phyloP scores from a whole-genome alignment of 192 early-diverging fungal genomes.

The Umbelopsis sp. region DNA sequence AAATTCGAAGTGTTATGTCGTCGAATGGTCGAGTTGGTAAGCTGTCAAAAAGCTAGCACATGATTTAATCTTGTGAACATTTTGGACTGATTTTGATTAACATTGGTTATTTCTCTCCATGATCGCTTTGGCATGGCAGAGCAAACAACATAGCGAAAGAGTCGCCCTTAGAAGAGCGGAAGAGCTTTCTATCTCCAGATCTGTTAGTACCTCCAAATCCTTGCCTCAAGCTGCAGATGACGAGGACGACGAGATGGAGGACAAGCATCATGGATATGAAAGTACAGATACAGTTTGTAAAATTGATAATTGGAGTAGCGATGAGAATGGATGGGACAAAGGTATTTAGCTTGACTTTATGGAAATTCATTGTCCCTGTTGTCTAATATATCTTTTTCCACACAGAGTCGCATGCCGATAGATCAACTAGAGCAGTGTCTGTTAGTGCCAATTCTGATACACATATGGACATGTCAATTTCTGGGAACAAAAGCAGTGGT shows the following conservation, averaged over 20 bases:
- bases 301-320: constrained; percentile 28
- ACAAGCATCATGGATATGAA: constrained; percentile 13
- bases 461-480: constrained; percentile 7
- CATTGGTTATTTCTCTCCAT: background rate
- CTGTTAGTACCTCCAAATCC: constrained; percentile 13
- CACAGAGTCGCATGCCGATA: constrained; percentile 22
- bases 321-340: constrained; percentile 27
- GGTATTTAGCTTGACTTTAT: background rate
- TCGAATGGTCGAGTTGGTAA: constrained; percentile 33
- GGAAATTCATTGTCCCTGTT: background rate
- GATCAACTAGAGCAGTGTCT: background rate
- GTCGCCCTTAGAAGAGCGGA: background rate
- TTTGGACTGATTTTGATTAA: background rate
- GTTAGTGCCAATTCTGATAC: constrained; percentile 10
- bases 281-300: constrained; percentile 15
- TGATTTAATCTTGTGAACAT: background rate
- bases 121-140: background rate
- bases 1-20: constrained; percentile 29
- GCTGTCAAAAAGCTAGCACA: background rate
- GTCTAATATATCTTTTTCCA: background rate
- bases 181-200: constrained; percentile 17
- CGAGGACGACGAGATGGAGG: constrained; percentile 16
- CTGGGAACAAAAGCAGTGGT: constrained; percentile 7
- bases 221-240: background rate
- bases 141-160: background rate